Conservation (phyloP, 108 stramenopile genomes). For the Aurantiochytrium sp. region DNA sequence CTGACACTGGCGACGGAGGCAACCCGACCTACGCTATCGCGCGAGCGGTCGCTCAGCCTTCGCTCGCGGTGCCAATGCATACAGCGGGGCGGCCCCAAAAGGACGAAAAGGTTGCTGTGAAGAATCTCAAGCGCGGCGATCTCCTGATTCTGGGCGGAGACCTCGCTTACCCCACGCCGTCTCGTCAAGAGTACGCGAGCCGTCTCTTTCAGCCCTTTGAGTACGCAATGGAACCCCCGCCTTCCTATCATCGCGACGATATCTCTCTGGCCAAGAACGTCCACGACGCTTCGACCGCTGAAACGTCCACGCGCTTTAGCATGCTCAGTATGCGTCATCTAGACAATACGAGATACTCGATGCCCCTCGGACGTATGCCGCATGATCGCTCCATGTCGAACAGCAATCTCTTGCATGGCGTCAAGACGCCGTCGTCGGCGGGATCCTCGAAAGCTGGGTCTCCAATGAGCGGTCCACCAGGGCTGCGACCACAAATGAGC, state of each 20-base stretch:
- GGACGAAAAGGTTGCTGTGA: too few species aligned
- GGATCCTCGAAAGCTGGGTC: not conserved
- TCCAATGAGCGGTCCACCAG: too few species aligned
- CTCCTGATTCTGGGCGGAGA: conserved; percentile 59
- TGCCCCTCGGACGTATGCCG: not conserved
- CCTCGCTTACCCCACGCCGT: conserved; percentile 57
- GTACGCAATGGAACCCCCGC: conserved; percentile 54
- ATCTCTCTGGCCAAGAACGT: conserved; percentile 44
- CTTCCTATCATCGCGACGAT: conserved; percentile 41
- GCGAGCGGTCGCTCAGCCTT: conserved; percentile 51
- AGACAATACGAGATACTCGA: not conserved
- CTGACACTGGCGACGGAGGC: conserved; percentile 60
- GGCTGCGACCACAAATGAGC: not conserved
- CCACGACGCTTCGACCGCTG: not conserved
- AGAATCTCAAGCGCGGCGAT: conserved; percentile 43
- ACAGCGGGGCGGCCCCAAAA: not conserved
- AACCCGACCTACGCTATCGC: conserved; percentile 57
- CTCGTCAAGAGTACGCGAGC: conserved; percentile 41
- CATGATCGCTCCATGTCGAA: not conserved
- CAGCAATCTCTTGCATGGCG: not conserved
- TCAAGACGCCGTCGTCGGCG: not conserved
- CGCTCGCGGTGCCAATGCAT: conserved; percentile 27
- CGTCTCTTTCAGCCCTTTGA: conserved; percentile 58
- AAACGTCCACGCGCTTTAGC: not conserved
- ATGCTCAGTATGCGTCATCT: not conserved